These are phyloP conservation scores for Eucalyptus sideroxylon DNA, from an alignment of 345 rosid genomes.

Conservation along the genomic window DNA sequence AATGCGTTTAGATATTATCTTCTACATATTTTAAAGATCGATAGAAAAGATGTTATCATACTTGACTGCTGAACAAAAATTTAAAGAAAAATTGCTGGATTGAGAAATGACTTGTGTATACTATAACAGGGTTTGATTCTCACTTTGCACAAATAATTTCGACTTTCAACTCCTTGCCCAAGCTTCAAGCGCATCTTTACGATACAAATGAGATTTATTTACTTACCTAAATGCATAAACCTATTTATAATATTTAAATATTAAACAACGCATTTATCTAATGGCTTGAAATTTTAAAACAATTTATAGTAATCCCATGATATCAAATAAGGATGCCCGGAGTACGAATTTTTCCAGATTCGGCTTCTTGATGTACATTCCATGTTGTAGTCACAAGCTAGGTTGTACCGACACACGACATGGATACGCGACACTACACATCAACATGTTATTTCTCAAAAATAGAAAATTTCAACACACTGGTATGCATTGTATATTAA, in stretches of 20 bases:
- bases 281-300: not conserved
- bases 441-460: too few relatives aligned
- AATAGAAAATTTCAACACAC: too few relatives aligned
- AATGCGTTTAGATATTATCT: not conserved
- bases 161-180: not conserved
- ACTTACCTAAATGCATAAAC: not conserved
- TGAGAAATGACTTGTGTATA: not conserved
- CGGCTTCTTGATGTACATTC: not conserved
- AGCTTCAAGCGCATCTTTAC: not conserved
- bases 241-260: not conserved
- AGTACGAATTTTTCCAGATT: not conserved
- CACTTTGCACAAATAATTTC: not conserved
- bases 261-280: not conserved
- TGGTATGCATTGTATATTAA: too few relatives aligned
- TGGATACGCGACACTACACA: too few relatives aligned
- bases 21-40: not conserved
- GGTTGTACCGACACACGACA: too few relatives aligned
- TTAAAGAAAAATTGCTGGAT: not conserved
- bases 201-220: not conserved
- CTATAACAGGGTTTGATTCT: not conserved
- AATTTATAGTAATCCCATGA: fast-evolving
- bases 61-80: not conserved
- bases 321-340: fast-evolving
- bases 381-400: not conserved
- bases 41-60: not conserved